Conservation (phyloP, 768 basidiomycete species). For the Suillus occidentalis region DNA sequence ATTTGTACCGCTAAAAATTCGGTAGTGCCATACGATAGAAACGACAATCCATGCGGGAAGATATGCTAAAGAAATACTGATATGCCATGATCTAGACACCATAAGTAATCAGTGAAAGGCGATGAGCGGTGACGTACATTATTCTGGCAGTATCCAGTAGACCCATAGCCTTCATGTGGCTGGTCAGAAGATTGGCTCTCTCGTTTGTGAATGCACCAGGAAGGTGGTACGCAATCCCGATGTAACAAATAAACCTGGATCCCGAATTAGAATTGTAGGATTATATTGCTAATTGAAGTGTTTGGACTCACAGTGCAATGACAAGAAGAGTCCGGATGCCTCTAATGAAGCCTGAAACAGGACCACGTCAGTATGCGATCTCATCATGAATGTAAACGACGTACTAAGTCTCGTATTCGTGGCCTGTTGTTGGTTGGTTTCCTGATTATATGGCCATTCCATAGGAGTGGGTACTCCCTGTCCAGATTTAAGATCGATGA, state of each 20-base stretch:
- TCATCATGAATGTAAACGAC: constrained; percentile 19
- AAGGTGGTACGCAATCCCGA: constrained; percentile 77
- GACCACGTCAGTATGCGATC: constrained; percentile 7
- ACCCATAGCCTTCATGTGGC: constrained; percentile 82
- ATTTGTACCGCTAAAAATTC: constrained; percentile 64
- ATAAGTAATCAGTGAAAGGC: constrained; percentile 5
- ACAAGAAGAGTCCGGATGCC: constrained; percentile 64
- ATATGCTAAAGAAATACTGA: constrained; percentile 64
- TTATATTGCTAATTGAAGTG: not conserved
- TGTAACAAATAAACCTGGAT: constrained; percentile 62
- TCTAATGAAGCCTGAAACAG: constrained; percentile 52
- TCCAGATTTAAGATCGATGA: constrained; percentile 69
- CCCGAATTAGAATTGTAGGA: not conserved
- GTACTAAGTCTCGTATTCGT: constrained; percentile 56
- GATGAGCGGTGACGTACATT: constrained; percentile 36
- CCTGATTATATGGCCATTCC: constrained; percentile 72
- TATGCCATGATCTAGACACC: constrained; percentile 54
- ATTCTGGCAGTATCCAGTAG: constrained; percentile 69
- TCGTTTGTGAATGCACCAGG: constrained; percentile 71
- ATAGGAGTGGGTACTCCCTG: constrained; percentile 53
- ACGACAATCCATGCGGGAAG: constrained; percentile 78
- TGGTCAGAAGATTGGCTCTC: constrained; percentile 60
- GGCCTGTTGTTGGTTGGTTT: constrained; percentile 66
- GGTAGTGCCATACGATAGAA: constrained; percentile 60
- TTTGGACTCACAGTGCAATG: constrained; percentile 57